Percentiles rank a stretch among this genome's conserved stretches.
These are phyloP conservation scores for Lachnellula willkommii DNA, from an alignment of 2,329 filamentous ascomycete species.

Conservation along the genomic window DNA sequence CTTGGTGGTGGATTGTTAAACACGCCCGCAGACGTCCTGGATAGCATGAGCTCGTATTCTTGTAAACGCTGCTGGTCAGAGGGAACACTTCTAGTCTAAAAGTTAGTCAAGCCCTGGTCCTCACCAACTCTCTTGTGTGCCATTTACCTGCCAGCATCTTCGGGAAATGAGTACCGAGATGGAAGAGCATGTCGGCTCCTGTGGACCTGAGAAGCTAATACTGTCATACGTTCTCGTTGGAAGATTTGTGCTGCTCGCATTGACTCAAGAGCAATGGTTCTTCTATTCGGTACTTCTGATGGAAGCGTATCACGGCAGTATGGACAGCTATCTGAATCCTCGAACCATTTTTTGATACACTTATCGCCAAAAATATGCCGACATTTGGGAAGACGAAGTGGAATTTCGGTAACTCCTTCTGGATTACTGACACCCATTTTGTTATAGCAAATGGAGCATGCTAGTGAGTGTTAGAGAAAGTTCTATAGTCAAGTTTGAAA, in stretches of 20 bases:
- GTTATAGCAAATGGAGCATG: constrained; percentile 60
- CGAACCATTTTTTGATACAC: constrained; percentile 62
- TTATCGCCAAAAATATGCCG: constrained; percentile 59
- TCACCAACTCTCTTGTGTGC: not conserved
- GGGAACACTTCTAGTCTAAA: not conserved
- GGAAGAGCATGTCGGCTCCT: not conserved
- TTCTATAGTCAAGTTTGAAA: not conserved
- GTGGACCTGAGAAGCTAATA: not conserved
- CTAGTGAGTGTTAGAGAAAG: constrained; percentile 33
- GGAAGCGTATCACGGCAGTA: constrained; percentile 59
- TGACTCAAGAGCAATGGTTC: constrained; percentile 6
- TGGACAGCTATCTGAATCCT: constrained; percentile 57
- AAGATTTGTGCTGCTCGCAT: not conserved
- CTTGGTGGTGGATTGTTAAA: constrained; percentile 11
- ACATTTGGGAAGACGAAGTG: constrained; percentile 55
- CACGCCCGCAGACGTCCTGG: constrained; percentile 7
- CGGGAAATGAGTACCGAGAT: not conserved
- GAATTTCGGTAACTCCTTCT: constrained; percentile 52
- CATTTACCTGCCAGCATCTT: constrained; percentile 1
- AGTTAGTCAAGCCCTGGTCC: not conserved
- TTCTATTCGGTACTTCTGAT: constrained; percentile 37
- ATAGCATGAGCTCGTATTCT: constrained; percentile 10
- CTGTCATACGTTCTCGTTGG: constrained; percentile 11
- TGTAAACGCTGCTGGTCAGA: not conserved
- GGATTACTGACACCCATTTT: constrained; percentile 53